phyloP scores from a whole-genome alignment of 2,329 filamentous ascomycete genomes.

The Aspergillus novoparasiticus region DNA sequence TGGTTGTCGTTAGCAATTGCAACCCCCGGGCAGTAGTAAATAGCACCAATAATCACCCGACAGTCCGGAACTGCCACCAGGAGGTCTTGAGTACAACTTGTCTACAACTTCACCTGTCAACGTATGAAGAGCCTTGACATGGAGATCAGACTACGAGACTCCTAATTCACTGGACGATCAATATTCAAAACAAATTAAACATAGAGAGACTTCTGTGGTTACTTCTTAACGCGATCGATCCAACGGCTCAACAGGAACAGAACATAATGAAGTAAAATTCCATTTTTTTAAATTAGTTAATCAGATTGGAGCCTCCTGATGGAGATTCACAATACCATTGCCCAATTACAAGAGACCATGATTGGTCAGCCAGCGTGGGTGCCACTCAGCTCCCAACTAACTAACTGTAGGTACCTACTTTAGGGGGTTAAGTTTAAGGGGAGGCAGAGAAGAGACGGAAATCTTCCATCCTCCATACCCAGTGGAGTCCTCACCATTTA shows the following conservation, averaged over 20 bases:
- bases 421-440: constrained; percentile 1
- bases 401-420: constrained; percentile 1
- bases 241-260: neutral
- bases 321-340: neutral
- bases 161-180: neutral
- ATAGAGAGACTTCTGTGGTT: neutral
- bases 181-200: neutral
- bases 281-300: neutral
- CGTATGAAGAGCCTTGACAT: neutral
- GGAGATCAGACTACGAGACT: neutral
- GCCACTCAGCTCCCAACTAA: neutral
- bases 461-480: neutral
- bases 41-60: neutral
- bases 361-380: neutral
- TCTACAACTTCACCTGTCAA: neutral
- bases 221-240: neutral
- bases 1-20: neutral
- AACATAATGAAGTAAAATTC: neutral
- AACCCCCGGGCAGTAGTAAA: neutral
- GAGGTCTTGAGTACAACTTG: neutral
- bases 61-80: neutral
- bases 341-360: neutral
- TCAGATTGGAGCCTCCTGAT: constrained; percentile 1
- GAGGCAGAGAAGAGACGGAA: neutral
- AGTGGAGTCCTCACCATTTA: neutral